Percentiles rank a stretch among this genome's conserved stretches.
Evolutionary conservation across 306 rosid genomes (phyloP).

Genomic region (Prunus mume): DNA sequence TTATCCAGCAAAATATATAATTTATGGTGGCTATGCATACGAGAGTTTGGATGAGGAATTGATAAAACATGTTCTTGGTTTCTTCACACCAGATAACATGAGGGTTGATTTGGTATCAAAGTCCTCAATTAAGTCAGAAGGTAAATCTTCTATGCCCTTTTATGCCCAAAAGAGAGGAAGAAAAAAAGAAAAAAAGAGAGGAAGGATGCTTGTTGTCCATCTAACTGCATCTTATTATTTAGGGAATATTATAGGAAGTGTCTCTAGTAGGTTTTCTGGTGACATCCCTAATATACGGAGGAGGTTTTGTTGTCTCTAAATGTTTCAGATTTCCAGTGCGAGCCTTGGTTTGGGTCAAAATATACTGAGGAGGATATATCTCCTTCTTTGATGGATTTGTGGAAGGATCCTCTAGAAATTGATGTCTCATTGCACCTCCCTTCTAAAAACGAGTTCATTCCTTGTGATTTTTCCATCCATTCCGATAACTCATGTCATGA

Average conservation of each 20-base stretch:
- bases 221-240: not conserved
- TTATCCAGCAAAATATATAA: slow-evolving; percentile 80
- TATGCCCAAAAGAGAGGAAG: not conserved
- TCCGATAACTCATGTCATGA: slow-evolving; percentile 25
- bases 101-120: slow-evolving; percentile 81
- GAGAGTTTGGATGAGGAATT: slow-evolving; percentile 75
- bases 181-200: not conserved
- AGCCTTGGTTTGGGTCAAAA: slow-evolving; percentile 94
- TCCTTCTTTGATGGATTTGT: slow-evolving; percentile 59
- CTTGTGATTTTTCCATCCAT: slow-evolving; percentile 78
- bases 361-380: slow-evolving; percentile 74
- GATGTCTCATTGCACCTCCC: slow-evolving; percentile 83
- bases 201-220: too few relatives aligned
- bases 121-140: slow-evolving; percentile 52
- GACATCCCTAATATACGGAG: not conserved
- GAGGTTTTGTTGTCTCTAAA: not conserved
- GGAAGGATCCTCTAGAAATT: slow-evolving; percentile 77
- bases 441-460: slow-evolving; percentile 85
- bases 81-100: slow-evolving; percentile 91
- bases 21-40: slow-evolving; percentile 78
- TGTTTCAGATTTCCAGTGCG: slow-evolving; percentile 58
- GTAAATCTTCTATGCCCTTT: slow-evolving; percentile 26
- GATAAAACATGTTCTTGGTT: slow-evolving; percentile 63
- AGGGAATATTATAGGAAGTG: not conserved
- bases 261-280: not conserved